These are phyloP conservation scores for Colletotrichum filicis DNA, from an alignment of 2,329 filamentous ascomycete genomes.

Conservation along the genomic window DNA sequence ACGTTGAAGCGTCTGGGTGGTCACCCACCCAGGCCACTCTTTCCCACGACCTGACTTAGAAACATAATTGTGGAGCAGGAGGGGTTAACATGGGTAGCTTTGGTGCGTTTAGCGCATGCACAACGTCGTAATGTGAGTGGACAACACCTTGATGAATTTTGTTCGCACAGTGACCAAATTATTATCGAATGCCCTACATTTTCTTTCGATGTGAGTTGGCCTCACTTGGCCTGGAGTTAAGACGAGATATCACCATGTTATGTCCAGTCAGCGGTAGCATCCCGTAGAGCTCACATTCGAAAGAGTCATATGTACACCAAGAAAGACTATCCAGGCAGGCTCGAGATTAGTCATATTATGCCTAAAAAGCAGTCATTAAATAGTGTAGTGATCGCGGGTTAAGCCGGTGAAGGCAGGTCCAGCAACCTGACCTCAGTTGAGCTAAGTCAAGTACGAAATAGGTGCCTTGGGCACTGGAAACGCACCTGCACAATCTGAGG, in stretches of 20 bases:
- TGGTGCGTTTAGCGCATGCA: background rate
- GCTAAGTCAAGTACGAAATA: background rate
- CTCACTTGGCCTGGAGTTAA: background rate
- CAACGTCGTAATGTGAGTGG: background rate
- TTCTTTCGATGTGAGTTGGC: background rate
- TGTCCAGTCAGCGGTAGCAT: background rate
- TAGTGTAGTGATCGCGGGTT: background rate
- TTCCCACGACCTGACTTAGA: background rate
- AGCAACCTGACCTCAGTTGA: background rate
- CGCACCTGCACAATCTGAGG: background rate
- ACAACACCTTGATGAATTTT: background rate
- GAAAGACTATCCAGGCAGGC: background rate
- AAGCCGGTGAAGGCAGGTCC: background rate
- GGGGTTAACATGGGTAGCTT: slow-evolving; percentile 2
- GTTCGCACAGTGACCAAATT: background rate
- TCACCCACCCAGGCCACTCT: too few species aligned
- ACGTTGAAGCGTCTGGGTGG: too few species aligned
- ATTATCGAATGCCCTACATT: background rate
- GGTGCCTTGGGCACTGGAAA: background rate
- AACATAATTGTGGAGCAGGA: background rate
- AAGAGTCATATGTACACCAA: background rate
- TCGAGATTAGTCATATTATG: background rate
- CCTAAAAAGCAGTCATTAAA: background rate
- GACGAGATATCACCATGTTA: background rate
- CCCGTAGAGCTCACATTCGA: background rate